These are phyloP conservation scores for Knoxdaviesia capensis DNA, from an alignment of 2,329 filamentous ascomycete species.

Conservation along the genomic window DNA sequence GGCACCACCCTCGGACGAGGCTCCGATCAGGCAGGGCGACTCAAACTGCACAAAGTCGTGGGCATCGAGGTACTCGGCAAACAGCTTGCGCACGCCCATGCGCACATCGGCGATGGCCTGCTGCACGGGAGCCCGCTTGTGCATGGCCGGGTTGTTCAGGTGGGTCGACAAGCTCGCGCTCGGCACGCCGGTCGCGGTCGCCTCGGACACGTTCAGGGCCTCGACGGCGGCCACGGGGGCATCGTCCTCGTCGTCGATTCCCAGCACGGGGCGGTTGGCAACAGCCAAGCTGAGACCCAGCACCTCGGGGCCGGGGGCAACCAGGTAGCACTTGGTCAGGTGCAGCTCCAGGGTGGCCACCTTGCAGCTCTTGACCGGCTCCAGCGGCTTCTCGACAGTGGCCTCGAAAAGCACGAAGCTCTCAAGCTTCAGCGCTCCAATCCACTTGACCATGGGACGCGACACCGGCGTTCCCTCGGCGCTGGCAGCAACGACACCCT, in stretches of 20 bases:
- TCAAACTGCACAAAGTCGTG: slow-evolving; percentile 69
- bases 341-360: slow-evolving; percentile 73
- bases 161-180: slow-evolving; percentile 67
- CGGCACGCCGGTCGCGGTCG: slow-evolving; percentile 27
- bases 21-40: slow-evolving; percentile 72
- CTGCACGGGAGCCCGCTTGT: slow-evolving; percentile 79
- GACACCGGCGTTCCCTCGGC: slow-evolving; percentile 45
- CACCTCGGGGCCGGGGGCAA: slow-evolving; percentile 40
- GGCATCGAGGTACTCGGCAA: slow-evolving; percentile 58
- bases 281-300: slow-evolving; percentile 37
- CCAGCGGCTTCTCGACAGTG: slow-evolving; percentile 58
- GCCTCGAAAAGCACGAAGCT: slow-evolving; percentile 70
- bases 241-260: slow-evolving; percentile 36
- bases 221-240: slow-evolving; percentile 18
- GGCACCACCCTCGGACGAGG: slow-evolving; percentile 78
- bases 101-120: slow-evolving; percentile 49
- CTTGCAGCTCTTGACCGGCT: slow-evolving; percentile 73
- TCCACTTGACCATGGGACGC: slow-evolving; percentile 91
- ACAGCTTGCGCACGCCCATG: slow-evolving; percentile 44
- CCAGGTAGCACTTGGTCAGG: slow-evolving; percentile 64
- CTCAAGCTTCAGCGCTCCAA: slow-evolving; percentile 53
- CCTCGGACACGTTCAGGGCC: slow-evolving; percentile 16
- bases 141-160: slow-evolving; percentile 80
- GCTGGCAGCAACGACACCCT: slow-evolving; percentile 63
- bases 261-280: slow-evolving; percentile 32